Evolutionary conservation across 2,329 filamentous ascomycete species (phyloP).

Genomic region (Nothomitra cinnamomea): DNA sequence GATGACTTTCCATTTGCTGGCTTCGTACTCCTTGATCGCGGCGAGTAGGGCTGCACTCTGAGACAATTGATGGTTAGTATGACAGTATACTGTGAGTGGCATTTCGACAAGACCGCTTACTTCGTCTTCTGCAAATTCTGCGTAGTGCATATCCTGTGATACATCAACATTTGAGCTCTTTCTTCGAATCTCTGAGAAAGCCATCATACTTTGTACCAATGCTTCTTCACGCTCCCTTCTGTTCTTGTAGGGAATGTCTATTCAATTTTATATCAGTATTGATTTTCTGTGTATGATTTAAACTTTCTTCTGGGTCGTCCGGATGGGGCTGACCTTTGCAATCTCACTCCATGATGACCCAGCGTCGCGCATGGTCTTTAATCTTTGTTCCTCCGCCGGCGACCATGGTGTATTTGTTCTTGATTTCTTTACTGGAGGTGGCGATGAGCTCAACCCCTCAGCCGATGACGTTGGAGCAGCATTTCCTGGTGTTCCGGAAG

Average conservation of each 20-base stretch:
- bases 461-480: slow-evolving; percentile 11
- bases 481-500: slow-evolving; percentile 10
- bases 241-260: slow-evolving; percentile 85
- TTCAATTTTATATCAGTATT: not conserved
- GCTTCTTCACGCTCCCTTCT: slow-evolving; percentile 97
- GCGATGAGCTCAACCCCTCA: slow-evolving; percentile 28
- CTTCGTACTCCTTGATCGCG: slow-evolving; percentile 96
- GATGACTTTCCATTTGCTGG: slow-evolving; percentile 97
- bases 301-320: too few species aligned
- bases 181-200: slow-evolving; percentile 8
- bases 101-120: slow-evolving; percentile 32
- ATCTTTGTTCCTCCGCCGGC: slow-evolving; percentile 73
- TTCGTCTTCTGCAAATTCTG: slow-evolving; percentile 95
- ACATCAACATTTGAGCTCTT: slow-evolving; percentile 13
- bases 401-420: slow-evolving; percentile 99
- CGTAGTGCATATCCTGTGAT: slow-evolving; percentile 89
- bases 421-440: slow-evolving; percentile 67
- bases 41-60: slow-evolving; percentile 67
- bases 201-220: slow-evolving; percentile 85
- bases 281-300: too few species aligned
- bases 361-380: slow-evolving; percentile 87
- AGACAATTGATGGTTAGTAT: not conserved
- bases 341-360: slow-evolving; percentile 97
- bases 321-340: slow-evolving; percentile 54
- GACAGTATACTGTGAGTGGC: not conserved